Evolutionary conservation across 176 grass and related monocot genomes (phyloP).

Genomic region (Neostapfia colusana): DNA sequence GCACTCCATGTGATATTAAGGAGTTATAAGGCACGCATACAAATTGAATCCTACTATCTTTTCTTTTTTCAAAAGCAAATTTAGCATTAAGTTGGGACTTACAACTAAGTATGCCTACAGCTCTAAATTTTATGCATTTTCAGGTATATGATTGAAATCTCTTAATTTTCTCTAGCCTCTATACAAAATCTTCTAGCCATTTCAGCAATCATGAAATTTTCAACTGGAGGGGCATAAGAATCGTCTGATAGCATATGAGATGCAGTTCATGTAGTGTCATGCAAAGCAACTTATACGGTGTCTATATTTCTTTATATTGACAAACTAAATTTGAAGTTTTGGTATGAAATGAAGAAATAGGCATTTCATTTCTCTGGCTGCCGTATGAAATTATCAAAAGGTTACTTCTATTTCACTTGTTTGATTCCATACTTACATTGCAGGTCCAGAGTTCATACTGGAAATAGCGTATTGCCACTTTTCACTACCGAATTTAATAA

Average conservation of each 20-base stretch:
- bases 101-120: not conserved
- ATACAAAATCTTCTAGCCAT: not conserved
- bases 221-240: not conserved
- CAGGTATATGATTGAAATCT: not conserved
- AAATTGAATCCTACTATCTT: not conserved
- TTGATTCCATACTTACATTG: conserved; percentile 16
- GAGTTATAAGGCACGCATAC: not conserved
- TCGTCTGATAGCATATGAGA: not conserved
- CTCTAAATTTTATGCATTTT: not conserved
- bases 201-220: not conserved
- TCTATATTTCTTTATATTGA: conserved; percentile 11
- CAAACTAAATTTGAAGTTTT: conserved; percentile 14
- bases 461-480: conserved; percentile 1
- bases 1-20: conserved; percentile 33
- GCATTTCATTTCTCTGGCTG: conserved; percentile 21
- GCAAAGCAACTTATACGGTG: conserved; percentile 10
- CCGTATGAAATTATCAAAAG: conserved; percentile 45
- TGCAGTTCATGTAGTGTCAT: not conserved
- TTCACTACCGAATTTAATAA: not conserved
- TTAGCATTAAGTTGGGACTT: not conserved
- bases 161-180: not conserved
- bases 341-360: conserved; percentile 38
- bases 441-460: conserved; percentile 35
- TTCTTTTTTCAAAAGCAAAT: not conserved
- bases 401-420: conserved; percentile 36